Conservation (phyloP, 768 basidiomycete species). For the Suillus occidentalis region DNA sequence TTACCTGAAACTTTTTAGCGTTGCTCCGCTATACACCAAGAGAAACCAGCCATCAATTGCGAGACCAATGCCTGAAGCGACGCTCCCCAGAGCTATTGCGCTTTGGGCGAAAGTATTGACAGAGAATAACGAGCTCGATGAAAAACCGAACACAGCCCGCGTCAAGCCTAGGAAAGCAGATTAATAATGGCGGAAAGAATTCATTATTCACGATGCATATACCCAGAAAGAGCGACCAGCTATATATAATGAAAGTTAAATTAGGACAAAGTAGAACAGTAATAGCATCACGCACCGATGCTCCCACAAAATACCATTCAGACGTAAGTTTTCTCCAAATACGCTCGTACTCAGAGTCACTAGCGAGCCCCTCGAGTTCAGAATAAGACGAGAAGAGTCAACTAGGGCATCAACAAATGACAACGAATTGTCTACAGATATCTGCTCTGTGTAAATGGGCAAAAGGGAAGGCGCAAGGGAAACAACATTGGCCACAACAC, state of each 20-base stretch:
- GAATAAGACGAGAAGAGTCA: constrained; percentile 54
- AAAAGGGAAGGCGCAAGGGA: constrained; percentile 39
- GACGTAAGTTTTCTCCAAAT: constrained; percentile 47
- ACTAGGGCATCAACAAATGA: constrained; percentile 40
- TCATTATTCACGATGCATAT: constrained; percentile 18
- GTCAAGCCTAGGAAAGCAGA: constrained; percentile 31
- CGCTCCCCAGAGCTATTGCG: constrained; percentile 57
- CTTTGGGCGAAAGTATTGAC: constrained; percentile 47
- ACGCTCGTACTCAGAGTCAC: constrained; percentile 51
- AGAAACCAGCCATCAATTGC: constrained; percentile 66
- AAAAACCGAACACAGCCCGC: constrained; percentile 68
- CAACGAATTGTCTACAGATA: constrained; percentile 28
- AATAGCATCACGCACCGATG: constrained; percentile 43
- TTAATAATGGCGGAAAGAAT: constrained; percentile 7
- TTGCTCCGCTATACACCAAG: constrained; percentile 57
- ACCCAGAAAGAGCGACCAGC: constrained; percentile 59
- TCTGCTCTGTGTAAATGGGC: constrained; percentile 45
- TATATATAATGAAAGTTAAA: constrained; percentile 22
- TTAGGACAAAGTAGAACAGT: background rate
- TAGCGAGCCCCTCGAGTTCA: constrained; percentile 43
- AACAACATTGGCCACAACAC: background rate
- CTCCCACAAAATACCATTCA: constrained; percentile 71
- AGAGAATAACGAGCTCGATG: constrained; percentile 49
- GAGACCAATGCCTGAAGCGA: constrained; percentile 68
- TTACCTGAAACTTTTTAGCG: constrained; percentile 52